Evolutionary conservation across 2,329 filamentous ascomycete genomes (phyloP).

Genomic region (Cercospora zeae-maydis): DNA sequence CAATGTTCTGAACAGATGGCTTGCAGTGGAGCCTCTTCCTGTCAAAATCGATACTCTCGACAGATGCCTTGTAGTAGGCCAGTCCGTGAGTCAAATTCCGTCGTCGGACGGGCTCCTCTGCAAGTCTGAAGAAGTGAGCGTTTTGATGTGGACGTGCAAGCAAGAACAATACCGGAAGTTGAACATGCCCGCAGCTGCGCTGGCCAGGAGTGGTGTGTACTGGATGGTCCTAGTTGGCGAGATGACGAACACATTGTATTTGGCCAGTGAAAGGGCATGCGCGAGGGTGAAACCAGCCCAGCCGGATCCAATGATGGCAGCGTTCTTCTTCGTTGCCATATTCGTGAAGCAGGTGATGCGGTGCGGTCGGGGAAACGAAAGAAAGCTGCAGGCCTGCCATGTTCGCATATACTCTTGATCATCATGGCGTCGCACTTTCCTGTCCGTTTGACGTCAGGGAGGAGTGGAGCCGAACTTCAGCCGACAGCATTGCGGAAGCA

Average conservation of each 20-base stretch:
- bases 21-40: constrained; percentile 37
- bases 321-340: constrained; percentile 13
- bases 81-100: constrained; percentile 28
- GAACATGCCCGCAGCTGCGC: constrained; percentile 46
- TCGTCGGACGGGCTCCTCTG: constrained; percentile 45
- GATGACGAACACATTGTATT: constrained; percentile 42
- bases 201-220: constrained; percentile 47
- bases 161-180: constrained; percentile 34
- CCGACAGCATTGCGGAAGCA: not conserved
- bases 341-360: not conserved
- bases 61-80: constrained; percentile 40
- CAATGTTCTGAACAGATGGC: constrained; percentile 34
- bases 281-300: constrained; percentile 39
- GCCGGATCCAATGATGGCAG: constrained; percentile 39
- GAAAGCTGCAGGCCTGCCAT: not conserved
- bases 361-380: not conserved
- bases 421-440: not conserved
- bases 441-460: not conserved
- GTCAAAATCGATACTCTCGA: constrained; percentile 40
- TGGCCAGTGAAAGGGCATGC: constrained; percentile 35
- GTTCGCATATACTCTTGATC: not conserved
- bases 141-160: not conserved
- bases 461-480: not conserved
- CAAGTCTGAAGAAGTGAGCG: constrained; percentile 27
- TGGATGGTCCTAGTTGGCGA: constrained; percentile 44